A percentile compares a stretch with the other conserved stretches of the same genome.
Conservation (phyloP, 1,284 basidiomycete species). For the Takashimella tepidaria region DNA sequence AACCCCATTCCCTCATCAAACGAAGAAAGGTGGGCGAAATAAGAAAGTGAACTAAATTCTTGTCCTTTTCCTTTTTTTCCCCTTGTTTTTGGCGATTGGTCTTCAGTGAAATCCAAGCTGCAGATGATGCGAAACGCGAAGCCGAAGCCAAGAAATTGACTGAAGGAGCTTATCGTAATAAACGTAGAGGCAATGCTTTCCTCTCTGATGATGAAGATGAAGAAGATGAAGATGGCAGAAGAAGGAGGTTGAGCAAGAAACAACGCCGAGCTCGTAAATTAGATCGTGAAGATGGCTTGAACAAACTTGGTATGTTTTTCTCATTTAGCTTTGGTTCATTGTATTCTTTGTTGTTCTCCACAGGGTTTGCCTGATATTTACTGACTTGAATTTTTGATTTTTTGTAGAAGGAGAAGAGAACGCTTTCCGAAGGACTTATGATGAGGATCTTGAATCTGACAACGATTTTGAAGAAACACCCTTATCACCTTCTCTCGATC, state of each 20-base stretch:
- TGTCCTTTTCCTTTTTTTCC: too few species aligned
- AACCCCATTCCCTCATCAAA: neutral
- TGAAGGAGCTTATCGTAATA: constrained; percentile 30
- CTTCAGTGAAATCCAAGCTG: constrained; percentile 27
- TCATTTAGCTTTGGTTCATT: too few species aligned
- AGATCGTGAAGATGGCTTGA: constrained; percentile 27
- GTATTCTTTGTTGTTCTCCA: too few species aligned
- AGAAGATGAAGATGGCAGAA: constrained; percentile 22
- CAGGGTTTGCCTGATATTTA: neutral
- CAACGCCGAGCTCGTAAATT: constrained; percentile 23
- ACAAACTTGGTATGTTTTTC: constrained; percentile 25
- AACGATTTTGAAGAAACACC: constrained; percentile 30
- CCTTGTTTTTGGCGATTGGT: too few species aligned
- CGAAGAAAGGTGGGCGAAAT: too few species aligned
- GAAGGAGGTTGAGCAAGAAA: constrained; percentile 21
- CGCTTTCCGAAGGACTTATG: constrained; percentile 25
- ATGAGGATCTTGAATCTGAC: constrained; percentile 29
- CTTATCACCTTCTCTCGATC: neutral
- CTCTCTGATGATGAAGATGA: constrained; percentile 31
- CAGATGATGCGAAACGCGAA: constrained; percentile 35
- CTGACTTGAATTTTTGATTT: neutral
- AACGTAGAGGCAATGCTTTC: constrained; percentile 33
- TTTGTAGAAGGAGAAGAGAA: constrained; percentile 28
- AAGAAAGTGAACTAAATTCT: too few species aligned
- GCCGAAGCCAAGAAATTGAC: constrained; percentile 35